These are phyloP conservation scores for Linanthus parryae DNA, from an alignment of 148 eudicot genomes.

Conservation along the genomic window DNA sequence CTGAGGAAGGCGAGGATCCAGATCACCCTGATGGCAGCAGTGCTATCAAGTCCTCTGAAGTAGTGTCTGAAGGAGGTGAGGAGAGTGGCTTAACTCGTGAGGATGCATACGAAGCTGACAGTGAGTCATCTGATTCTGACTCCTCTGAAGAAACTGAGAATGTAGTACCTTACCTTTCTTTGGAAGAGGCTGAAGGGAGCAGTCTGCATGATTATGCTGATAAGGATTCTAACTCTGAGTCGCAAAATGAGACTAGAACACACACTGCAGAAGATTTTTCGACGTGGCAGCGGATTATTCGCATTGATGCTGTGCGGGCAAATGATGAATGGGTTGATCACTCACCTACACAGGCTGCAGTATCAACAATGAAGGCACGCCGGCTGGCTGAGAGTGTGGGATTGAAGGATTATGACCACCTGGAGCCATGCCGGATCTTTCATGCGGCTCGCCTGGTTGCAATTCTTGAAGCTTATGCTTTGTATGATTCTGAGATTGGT, in stretches of 20 bases:
- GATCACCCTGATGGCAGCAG: conserved; percentile 18
- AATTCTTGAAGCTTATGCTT: conserved; percentile 36
- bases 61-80: conserved; percentile 18
- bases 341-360: conserved; percentile 31
- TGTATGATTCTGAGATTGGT: conserved; percentile 36
- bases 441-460: conserved; percentile 40
- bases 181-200: conserved; percentile 13
- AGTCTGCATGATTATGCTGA: background rate
- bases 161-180: conserved; percentile 10
- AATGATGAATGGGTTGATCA: conserved; percentile 31
- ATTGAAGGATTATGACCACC: conserved; percentile 29
- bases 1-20: conserved; percentile 13
- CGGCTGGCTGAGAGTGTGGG: conserved; percentile 29
- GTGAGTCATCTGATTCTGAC: conserved; percentile 26
- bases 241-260: conserved; percentile 8
- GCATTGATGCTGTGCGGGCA: conserved; percentile 34
- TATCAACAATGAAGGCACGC: conserved; percentile 21
- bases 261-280: conserved; percentile 23
- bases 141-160: conserved; percentile 26
- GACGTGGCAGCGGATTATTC: conserved; percentile 37
- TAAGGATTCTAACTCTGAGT: conserved; percentile 6
- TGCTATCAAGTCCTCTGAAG: conserved; percentile 4
- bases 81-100: conserved; percentile 24
- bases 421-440: conserved; percentile 30
- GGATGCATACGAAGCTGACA: conserved; percentile 22